Evolutionary conservation across 73 alveolate genomes (phyloP).

Genomic region (Loxodes magnus): DNA sequence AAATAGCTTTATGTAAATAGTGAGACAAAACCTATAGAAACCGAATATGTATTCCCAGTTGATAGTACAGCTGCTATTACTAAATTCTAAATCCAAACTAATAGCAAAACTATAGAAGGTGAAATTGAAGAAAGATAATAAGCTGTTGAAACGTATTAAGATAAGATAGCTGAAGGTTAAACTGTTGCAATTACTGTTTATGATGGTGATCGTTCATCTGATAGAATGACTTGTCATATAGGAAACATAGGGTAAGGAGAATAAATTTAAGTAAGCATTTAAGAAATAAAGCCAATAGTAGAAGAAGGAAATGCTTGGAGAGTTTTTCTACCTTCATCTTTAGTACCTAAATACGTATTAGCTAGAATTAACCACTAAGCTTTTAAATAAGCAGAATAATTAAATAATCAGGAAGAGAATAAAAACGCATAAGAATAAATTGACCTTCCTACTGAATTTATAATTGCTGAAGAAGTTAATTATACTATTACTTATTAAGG

Average conservation of each 20-base stretch:
- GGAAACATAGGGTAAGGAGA: background rate
- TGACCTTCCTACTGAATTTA: background rate
- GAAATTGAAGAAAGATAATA: slow-evolving; percentile 19
- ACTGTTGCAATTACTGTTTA: background rate
- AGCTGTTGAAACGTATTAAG: slow-evolving; percentile 30
- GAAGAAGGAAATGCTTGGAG: background rate
- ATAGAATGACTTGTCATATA: background rate
- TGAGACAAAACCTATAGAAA: no score
- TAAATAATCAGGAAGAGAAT: no score
- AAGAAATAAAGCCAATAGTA: background rate
- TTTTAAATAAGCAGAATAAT: no score
- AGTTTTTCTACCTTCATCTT: background rate
- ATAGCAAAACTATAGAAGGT: slow-evolving; percentile 5
- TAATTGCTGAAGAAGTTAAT: background rate
- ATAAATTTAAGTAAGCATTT: background rate
- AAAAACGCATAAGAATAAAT: background rate
- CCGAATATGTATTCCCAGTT: background rate
- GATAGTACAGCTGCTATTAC: background rate
- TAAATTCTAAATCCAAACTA: background rate
- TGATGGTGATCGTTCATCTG: background rate
- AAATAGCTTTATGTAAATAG: no score
- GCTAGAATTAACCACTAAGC: no score
- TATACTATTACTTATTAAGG: background rate
- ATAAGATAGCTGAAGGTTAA: slow-evolving; percentile 35
- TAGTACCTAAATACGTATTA: background rate